Evolutionary conservation across 495 filamentous ascomycete species (phyloP), one percentile per base, ranked within the genome.

Genomic region (Clohesyomyces aquaticus): DNA sequence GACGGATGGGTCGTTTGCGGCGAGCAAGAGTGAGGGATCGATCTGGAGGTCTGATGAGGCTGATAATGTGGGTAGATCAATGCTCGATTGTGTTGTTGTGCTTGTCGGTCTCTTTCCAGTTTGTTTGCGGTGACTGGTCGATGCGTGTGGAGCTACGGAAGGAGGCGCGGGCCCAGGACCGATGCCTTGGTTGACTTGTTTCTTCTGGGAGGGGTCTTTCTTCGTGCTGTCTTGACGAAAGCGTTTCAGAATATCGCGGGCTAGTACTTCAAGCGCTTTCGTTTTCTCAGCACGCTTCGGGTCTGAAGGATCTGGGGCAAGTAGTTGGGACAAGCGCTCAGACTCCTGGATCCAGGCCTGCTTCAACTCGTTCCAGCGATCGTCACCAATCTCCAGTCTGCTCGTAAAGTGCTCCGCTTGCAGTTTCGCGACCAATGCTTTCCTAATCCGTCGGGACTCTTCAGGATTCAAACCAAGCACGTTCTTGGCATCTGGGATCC

Each of bases 221-320:
- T 83, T 85, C 0, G 80, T 82, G 58, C 82, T 82, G 64, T 91
- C 87, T 65, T 88, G 85, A 11, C 86, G 83, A 27, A 88, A 81
- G 25, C 90, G 80, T 73, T 92, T 90, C 81, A 87, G 83, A 4
- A 88, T 87, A 77, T 93, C 90, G 38, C 87, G 79, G 52, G 85
- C 87, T 1, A 93, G 77, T 0, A 86, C 77, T 52, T 91, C 86
- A 41, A 93, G 71, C 10, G 88, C 88, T 72, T 83, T 89, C 27
- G 83, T 61, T 68, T 85, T 90, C 48, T 71, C 74, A n/a, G 71
- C 52, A 55, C 87, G 77, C 8, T 81, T 75, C 6, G 85, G 79
- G 65, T 88, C 85, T 21, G 79, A 73, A 4, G 79, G 72, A 1
- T 79, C 85, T 10, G 79, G 76, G 0, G 80, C 82, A 4, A 90